Evolutionary conservation across 1,284 basidiomycete genomes (phyloP).

Genomic region (Schizophyllum amplum): DNA sequence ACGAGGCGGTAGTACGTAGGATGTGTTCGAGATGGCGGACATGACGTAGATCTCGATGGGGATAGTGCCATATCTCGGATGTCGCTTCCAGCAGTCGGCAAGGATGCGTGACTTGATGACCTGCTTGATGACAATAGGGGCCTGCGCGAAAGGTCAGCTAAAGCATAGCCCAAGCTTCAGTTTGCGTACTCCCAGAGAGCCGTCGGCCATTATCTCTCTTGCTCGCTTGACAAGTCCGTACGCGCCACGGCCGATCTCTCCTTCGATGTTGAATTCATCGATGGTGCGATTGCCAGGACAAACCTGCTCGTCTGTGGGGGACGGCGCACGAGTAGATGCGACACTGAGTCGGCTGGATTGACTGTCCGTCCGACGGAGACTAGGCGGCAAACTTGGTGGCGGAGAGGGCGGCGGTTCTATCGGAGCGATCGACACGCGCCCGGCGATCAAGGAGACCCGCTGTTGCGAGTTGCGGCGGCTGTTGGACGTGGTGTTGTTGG

Average conservation of each 20-base stretch:
- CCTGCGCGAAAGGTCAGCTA: conserved; percentile 27
- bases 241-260: conserved; percentile 91
- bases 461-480: conserved; percentile 74
- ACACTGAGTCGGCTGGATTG: conserved; percentile 52
- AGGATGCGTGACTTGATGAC: conserved; percentile 98
- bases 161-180: conserved; percentile 11
- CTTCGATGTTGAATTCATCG: conserved; percentile 74
- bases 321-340: conserved; percentile 53
- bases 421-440: conserved; percentile 65
- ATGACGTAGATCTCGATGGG: conserved; percentile 99
- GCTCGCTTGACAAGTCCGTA: conserved; percentile 95
- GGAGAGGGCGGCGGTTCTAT: conserved; percentile 48
- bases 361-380: conserved; percentile 44
- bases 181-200: conserved; percentile 70
- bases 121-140: conserved; percentile 89
- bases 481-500: conserved; percentile 45
- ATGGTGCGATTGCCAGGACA: conserved; percentile 59
- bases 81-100: conserved; percentile 98
- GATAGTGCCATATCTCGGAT: conserved; percentile 91
- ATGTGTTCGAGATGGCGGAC: conserved; percentile 77
- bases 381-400: conserved; percentile 42
- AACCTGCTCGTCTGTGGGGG: conserved; percentile 42
- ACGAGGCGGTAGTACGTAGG: conserved; percentile 61
- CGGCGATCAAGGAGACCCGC: conserved; percentile 72
- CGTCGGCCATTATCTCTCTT: conserved; percentile 69